Conservation (phyloP, 1,284 basidiomycete species). For the Laetiporus sulphureus region DNA sequence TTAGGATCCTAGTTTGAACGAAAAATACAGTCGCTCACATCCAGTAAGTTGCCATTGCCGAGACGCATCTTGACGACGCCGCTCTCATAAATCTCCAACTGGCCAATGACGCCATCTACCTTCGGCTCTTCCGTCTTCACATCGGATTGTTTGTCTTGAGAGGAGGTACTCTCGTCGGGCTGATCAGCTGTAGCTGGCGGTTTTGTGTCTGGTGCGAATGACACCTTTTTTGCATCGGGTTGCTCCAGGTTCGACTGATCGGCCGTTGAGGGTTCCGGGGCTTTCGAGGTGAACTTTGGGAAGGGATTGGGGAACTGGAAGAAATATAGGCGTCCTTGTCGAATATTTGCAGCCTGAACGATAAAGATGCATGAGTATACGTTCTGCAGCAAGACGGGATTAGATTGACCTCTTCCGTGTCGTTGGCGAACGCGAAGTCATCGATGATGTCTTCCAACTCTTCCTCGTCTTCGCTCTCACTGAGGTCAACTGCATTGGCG, state of each 20-base stretch:
- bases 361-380: not conserved
- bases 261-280: slow-evolving; percentile 15
- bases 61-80: slow-evolving; percentile 86
- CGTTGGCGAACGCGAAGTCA: slow-evolving; percentile 57
- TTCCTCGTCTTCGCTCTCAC: slow-evolving; percentile 83
- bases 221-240: slow-evolving; percentile 36
- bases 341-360: slow-evolving; percentile 38
- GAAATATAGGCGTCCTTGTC: slow-evolving; percentile 73
- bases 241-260: slow-evolving; percentile 29
- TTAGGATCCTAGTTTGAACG: not conserved
- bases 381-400: not conserved
- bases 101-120: slow-evolving; percentile 76
- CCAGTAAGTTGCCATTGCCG: slow-evolving; percentile 71
- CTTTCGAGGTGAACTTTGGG: slow-evolving; percentile 56
- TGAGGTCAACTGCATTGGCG: slow-evolving; percentile 73
- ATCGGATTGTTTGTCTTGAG: slow-evolving; percentile 12
- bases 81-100: slow-evolving; percentile 76
- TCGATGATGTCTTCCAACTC: slow-evolving; percentile 81
- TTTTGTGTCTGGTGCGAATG: slow-evolving; percentile 59
- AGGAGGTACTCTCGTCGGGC: slow-evolving; percentile 14
- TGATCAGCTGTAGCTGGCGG: slow-evolving; percentile 24
- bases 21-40: slow-evolving; percentile 44
- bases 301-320: slow-evolving; percentile 94
- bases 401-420: slow-evolving; percentile 33
- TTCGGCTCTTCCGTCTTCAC: slow-evolving; percentile 31